Base-by-base conservation (phyloP, 2,329 filamentous ascomycete genomes). In the Nemania diffusa region DNA sequence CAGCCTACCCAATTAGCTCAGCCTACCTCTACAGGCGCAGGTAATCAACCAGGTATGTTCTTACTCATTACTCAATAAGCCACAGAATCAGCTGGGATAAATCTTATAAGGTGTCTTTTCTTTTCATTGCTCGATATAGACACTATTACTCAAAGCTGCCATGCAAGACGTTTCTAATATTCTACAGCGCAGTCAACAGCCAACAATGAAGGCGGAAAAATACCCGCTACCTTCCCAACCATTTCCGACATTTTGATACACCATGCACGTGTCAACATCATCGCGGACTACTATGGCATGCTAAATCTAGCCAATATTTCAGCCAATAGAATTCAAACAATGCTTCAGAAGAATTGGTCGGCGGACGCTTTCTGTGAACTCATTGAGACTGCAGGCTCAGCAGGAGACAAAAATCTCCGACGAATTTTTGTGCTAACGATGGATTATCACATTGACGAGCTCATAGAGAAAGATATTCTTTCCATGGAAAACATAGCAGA, bases 191-290 rank as follows among this genome's bases (percentile, higher is more conserved):
- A n/a, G n/a, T n/a, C n/a, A 50, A 50, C 22, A 15, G 4, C n/a
- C 11, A 5, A 3, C 9, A 44, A 22, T 32, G 34, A 46, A 46
- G 13, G 8, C 46, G 34, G 24, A 46, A n/a, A n/a, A n/a, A n/a
- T n/a, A n/a, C 5, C 11, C 34, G 15, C 34, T 40, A 13, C 9
- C 34, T 40, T 13, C 11, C 34, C 34, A 40, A 7, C 34, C 11
- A 13, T 3, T 40, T 9, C 6, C 13, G 20, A 17, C 15, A 50
- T 11, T 2, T 63, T 42, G 52, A 8, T 57, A 3, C 26, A 57
- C 29, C 61, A 63, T 32, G 46, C 32, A 52, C 46, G n/a, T n/a
- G 37, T 52, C 22, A 59, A 52, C 48, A 32, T 24, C 32, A 52
- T 64, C n/a, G 53, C 62, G 4, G 55, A 59, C 22, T 53, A n/a